phyloP scores from a whole-genome alignment of 1,284 basidiomycete species.

The Sporisorium scitamineum region DNA sequence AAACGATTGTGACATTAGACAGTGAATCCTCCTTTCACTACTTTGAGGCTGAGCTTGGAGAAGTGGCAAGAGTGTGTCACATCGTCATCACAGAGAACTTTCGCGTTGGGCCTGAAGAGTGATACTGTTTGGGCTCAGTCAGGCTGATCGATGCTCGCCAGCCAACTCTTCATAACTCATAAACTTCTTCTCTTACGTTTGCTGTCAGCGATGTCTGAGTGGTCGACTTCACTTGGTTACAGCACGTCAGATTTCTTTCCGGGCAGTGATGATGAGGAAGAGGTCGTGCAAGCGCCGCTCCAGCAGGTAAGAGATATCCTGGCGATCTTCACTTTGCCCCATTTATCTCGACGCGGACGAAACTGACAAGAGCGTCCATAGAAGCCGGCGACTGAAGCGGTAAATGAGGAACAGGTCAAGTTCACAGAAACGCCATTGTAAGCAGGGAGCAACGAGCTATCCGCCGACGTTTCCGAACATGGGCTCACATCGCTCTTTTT shows the following conservation, averaged over 20 bases:
- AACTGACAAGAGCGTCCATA: conserved; percentile 7
- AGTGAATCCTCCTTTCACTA: background rate
- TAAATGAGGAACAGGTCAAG: conserved; percentile 28
- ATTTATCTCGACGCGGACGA: background rate
- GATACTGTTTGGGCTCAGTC: background rate
- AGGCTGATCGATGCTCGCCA: conserved; percentile 1
- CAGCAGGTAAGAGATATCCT: conserved; percentile 15
- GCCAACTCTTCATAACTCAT: conserved; percentile 3
- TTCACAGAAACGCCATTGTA: conserved; percentile 52
- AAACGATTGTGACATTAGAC: background rate
- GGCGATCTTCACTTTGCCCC: background rate
- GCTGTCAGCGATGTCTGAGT: conserved; percentile 36
- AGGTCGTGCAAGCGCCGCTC: background rate
- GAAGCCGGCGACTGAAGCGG: background rate
- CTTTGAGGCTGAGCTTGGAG: background rate
- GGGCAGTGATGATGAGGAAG: conserved; percentile 14
- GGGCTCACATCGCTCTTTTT: background rate
- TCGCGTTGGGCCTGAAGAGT: background rate
- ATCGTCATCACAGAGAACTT: background rate
- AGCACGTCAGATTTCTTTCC: conserved; percentile 20
- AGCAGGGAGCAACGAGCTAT: background rate
- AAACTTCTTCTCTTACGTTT: background rate
- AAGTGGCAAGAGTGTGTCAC: background rate
- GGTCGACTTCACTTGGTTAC: conserved; percentile 31
- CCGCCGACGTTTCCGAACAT: background rate